phyloP scores from a whole-genome alignment of 331 rosid species.

The Acacia concinna region DNA sequence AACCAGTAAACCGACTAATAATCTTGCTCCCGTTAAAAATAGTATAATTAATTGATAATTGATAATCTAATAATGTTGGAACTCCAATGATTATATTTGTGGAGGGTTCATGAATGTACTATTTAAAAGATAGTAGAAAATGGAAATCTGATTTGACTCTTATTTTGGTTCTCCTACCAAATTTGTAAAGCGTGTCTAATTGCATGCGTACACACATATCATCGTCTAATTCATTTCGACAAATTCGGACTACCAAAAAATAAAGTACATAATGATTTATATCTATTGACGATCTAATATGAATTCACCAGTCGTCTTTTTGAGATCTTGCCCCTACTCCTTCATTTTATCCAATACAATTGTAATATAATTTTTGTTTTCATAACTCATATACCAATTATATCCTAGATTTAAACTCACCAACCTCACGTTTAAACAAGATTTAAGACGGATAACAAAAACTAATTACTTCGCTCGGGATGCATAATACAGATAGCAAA shows the following conservation, averaged over 20 bases:
- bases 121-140: neutral
- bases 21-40: neutral
- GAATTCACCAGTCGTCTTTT: neutral
- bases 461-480: too few relatives aligned
- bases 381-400: too few relatives aligned
- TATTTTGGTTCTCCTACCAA: neutral
- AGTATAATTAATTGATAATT: neutral
- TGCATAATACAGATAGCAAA: too few relatives aligned
- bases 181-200: neutral
- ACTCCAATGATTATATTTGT: neutral
- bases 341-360: neutral
- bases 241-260: neutral
- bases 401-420: too few relatives aligned
- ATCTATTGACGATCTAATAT: neutral
- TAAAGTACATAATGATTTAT: neutral
- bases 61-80: neutral
- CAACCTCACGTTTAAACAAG: too few relatives aligned
- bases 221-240: neutral
- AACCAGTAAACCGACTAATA: neutral
- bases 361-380: neutral
- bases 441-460: too few relatives aligned
- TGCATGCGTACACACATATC: neutral
- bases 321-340: neutral
- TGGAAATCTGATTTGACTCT: neutral
- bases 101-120: neutral